Percentiles rank a stretch among this genome's conserved stretches.
These are phyloP conservation scores for Saccharum hybrid DNA, from an alignment of 202 grass and related monocot genomes.

Conservation along the genomic window DNA sequence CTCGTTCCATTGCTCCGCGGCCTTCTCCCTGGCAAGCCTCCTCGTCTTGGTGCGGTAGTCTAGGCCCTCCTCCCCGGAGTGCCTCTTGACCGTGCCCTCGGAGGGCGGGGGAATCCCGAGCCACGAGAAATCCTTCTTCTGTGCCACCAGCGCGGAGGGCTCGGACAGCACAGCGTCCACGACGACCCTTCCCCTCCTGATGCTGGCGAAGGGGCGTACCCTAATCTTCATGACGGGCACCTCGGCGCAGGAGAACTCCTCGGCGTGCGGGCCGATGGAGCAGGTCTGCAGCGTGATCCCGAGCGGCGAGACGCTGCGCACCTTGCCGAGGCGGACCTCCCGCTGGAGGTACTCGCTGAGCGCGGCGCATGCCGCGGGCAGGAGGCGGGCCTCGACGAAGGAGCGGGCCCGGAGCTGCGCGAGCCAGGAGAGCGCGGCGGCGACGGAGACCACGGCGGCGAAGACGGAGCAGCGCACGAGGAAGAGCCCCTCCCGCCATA, in stretches of 20 bases:
- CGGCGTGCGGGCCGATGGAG: conserved; percentile 81
- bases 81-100: conserved; percentile 51
- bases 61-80: conserved; percentile 84
- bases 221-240: conserved; percentile 77
- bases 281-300: conserved; percentile 92
- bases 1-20: conserved; percentile 37
- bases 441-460: conserved; percentile 72
- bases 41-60: conserved; percentile 82
- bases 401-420: conserved; percentile 67
- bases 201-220: conserved; percentile 77
- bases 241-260: conserved; percentile 93
- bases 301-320: conserved; percentile 80
- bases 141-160: conserved; percentile 75
- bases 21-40: conserved; percentile 84
- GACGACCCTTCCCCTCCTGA: conserved; percentile 81
- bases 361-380: conserved; percentile 74
- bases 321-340: conserved; percentile 81
- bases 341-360: conserved; percentile 81
- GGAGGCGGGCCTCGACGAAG: conserved; percentile 79
- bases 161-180: conserved; percentile 85
- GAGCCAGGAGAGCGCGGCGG: conserved; percentile 81
- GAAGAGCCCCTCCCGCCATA: conserved; percentile 94
- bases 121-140: conserved; percentile 95
- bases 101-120: conserved; percentile 75
- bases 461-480: conserved; percentile 85